Conservation (phyloP, 345 rosid species). For the Sisymbrium irio region DNA sequence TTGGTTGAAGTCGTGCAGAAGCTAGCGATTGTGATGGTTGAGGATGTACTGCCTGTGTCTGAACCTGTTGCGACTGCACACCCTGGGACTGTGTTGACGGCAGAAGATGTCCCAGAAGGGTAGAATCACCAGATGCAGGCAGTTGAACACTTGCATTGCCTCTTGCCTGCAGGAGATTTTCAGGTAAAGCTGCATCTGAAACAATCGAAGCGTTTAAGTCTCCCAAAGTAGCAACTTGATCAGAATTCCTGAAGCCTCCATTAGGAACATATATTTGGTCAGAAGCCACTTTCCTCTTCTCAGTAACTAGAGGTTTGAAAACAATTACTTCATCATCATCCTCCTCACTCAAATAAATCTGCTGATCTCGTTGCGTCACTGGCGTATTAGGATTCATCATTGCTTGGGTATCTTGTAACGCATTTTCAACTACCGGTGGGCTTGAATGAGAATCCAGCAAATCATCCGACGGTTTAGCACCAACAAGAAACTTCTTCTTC, state of each 20-base stretch:
- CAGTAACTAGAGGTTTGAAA: constrained; percentile 71
- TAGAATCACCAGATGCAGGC: constrained; percentile 45
- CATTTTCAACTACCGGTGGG: constrained; percentile 30
- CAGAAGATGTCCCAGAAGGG: constrained; percentile 15
- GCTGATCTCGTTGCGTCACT: constrained; percentile 38
- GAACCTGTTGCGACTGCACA: constrained; percentile 31
- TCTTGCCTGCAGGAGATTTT: constrained; percentile 42
- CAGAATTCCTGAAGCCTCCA: constrained; percentile 50
- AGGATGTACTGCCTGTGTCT: constrained; percentile 25
- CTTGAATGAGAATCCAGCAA: constrained; percentile 31
- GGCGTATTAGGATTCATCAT: constrained; percentile 34
- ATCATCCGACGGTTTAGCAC: constrained; percentile 53
- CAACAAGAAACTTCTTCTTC: constrained; percentile 68
- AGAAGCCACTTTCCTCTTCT: constrained; percentile 51
- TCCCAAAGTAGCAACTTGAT: constrained; percentile 36
- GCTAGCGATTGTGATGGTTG: constrained; percentile 27
- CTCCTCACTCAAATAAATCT: constrained; percentile 52
- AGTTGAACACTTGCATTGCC: constrained; percentile 41
- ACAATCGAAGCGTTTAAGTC: constrained; percentile 43
- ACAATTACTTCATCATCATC: constrained; percentile 91
- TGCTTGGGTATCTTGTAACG: constrained; percentile 37
- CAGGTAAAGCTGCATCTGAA: constrained; percentile 42
- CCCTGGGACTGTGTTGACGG: constrained; percentile 31
- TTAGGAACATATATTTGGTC: constrained; percentile 39
- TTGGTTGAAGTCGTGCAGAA: constrained; percentile 24